Evolutionary conservation across 1,139 yeast species (phyloP), one percentile per base, ranked within the genome.

Genomic region (Hyphopichia buzzinii): DNA sequence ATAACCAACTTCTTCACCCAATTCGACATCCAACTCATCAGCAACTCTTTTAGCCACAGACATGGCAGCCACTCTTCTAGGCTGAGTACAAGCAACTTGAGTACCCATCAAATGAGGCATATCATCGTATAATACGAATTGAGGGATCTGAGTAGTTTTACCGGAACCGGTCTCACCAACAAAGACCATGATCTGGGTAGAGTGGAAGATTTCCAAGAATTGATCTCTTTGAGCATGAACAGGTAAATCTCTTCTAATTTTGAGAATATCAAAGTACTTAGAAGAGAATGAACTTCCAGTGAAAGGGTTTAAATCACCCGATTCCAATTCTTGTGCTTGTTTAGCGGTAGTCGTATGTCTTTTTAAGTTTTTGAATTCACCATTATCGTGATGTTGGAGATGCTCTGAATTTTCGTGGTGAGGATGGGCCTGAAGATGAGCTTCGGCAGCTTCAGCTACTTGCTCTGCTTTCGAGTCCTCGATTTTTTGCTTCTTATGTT

Each of bases 101-200:
- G 79, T 79, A 3, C 94, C 92, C 33, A 69, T 66, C 39, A 85
- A 64, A 45, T 86, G 95, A 22, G 95, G 95, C 62, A 94, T 79
- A 50, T 89, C 97, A 57, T 92, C 97, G 48, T 82, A 89, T 31
- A 90, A 72, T 22, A 92, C 97, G 66, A 89, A 90, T 62, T 90
- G 97, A 3, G 97, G 97, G 43, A 90, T 89, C 63, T 90, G 97
- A 1, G 97, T 90, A 17, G 97, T 90, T 59, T 90, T 90, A 74
- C 97, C 97, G 12, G 96, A 87, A 63, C 97, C 97, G 1, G 98
- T 92, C 61, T 92, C 98, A 68, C 98, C 98, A 30, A 92, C 97
- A 62, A 92, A 89, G 33, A 92, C 97, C 95, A 92, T 85, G 55
- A 92, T 86, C 62, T 92, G 98, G 31, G 94, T 81, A 13, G 77